Evolutionary conservation across 495 filamentous ascomycete genomes (phyloP).

Genomic region (Tuber aestivum): DNA sequence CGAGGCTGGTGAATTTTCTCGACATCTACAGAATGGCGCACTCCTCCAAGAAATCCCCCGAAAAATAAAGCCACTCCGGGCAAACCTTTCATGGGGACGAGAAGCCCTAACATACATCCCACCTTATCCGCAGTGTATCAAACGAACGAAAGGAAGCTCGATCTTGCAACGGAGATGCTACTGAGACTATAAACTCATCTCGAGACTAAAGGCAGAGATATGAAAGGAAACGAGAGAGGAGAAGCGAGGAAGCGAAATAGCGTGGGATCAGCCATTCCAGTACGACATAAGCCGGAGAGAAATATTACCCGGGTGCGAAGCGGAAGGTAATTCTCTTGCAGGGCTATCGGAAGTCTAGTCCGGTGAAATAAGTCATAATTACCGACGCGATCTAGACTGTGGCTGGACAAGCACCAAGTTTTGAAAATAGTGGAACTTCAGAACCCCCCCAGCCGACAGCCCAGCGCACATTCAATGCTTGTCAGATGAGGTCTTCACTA

Average conservation of each 20-base stretch:
- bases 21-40: neutral
- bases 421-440: too few relatives aligned
- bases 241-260: neutral
- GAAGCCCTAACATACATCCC: neutral
- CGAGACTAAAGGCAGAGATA: neutral
- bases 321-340: neutral
- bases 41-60: neutral
- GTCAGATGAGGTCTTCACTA: too few relatives aligned
- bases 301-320: neutral
- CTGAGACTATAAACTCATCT: neutral
- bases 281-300: neutral
- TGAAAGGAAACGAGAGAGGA: neutral
- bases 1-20: neutral
- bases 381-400: neutral
- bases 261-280: neutral
- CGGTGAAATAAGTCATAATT: neutral
- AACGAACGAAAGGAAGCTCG: neutral
- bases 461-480: too few relatives aligned
- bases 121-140: neutral
- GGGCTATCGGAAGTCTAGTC: neutral
- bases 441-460: too few relatives aligned
- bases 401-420: too few relatives aligned
- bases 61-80: neutral
- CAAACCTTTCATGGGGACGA: rapidly evolving
- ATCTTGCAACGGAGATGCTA: neutral